Conservation (phyloP, 768 basidiomycete species). For the Russula foetens region DNA sequence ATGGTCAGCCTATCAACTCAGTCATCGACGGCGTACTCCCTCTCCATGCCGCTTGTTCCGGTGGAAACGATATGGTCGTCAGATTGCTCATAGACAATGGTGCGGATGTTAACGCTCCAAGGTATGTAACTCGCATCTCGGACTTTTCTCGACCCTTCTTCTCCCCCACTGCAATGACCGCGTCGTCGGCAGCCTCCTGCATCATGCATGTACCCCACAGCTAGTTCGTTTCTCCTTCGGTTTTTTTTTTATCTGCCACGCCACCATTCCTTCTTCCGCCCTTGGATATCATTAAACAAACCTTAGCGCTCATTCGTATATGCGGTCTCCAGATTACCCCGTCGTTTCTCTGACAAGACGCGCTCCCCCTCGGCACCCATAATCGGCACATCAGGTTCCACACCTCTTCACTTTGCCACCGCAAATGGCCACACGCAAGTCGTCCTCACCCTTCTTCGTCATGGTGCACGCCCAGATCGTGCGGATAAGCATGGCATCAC, state of each 20-base stretch:
- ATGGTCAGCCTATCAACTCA: slow-evolving; percentile 95
- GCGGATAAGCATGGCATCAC: slow-evolving; percentile 90
- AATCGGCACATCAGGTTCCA: slow-evolving; percentile 79
- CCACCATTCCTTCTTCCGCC: background rate
- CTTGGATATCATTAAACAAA: background rate
- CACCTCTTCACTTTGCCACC: slow-evolving; percentile 94
- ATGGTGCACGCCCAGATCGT: slow-evolving; percentile 74
- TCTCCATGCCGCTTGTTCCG: slow-evolving; percentile 88
- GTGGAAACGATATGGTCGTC: slow-evolving; percentile 84
- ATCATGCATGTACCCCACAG: background rate
- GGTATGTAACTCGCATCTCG: slow-evolving; percentile 40
- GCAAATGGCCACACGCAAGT: slow-evolving; percentile 85
- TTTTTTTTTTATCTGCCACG: background rate
- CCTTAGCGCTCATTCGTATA: background rate
- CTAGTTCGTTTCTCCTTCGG: background rate
- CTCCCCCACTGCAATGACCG: background rate
- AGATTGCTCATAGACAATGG: slow-evolving; percentile 84
- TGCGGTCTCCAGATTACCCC: slow-evolving; percentile 44
- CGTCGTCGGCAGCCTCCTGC: background rate
- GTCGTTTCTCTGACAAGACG: slow-evolving; percentile 65
- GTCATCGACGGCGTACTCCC: slow-evolving; percentile 96
- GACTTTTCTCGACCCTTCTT: background rate
- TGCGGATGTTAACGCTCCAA: slow-evolving; percentile 96
- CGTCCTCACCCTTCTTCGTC: slow-evolving; percentile 70
- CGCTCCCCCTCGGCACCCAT: slow-evolving; percentile 61